Evolutionary conservation across 257 asterid species (phyloP).

Genomic region (Leonotis leonurus): DNA sequence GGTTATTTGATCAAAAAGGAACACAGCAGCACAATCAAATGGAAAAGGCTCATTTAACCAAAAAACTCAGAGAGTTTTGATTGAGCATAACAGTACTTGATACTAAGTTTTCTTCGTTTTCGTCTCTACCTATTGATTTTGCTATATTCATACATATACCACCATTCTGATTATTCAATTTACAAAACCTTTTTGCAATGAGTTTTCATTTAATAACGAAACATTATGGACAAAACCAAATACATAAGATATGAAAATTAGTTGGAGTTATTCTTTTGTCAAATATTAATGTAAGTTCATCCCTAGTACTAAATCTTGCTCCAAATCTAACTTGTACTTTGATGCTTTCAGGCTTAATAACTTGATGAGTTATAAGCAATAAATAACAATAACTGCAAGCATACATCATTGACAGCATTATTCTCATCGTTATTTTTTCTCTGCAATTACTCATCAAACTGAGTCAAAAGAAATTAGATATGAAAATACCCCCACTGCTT

Average conservation of each 20-base stretch:
- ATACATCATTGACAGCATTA: background rate
- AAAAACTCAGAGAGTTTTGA: background rate
- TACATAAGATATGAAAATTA: too few relatives aligned
- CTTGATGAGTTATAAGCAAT: background rate
- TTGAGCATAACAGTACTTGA: background rate
- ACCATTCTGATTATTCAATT: background rate
- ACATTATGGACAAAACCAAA: too few relatives aligned
- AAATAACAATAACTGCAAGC: background rate
- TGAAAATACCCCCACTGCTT: background rate
- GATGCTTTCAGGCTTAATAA: background rate
- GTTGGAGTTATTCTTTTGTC: background rate
- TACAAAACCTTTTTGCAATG: background rate
- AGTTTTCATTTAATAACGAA: background rate
- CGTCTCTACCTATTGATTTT: background rate
- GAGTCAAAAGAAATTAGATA: background rate
- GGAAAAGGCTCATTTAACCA: background rate
- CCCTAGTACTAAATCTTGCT: too few relatives aligned
- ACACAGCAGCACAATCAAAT: background rate
- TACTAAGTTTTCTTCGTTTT: background rate
- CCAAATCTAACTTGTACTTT: too few relatives aligned
- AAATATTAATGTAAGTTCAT: too few relatives aligned
- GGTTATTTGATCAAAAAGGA: background rate
- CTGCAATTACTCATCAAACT: background rate
- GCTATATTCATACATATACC: background rate
- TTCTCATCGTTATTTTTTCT: background rate